These are phyloP conservation scores for Eucalyptus marginata DNA, from an alignment of 345 rosid species.

Conservation along the genomic window DNA sequence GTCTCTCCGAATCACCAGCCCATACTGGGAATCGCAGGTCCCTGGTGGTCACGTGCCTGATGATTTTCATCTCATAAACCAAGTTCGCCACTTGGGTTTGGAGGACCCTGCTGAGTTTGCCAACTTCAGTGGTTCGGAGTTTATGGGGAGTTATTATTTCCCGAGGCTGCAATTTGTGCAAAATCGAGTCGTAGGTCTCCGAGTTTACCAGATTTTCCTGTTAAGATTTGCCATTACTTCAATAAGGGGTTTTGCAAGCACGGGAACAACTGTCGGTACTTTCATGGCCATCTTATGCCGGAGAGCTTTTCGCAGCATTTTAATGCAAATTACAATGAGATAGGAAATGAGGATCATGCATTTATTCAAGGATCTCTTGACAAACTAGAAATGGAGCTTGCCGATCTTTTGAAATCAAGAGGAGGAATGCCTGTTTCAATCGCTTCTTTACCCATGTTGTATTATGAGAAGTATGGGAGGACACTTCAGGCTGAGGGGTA, in stretches of 20 bases:
- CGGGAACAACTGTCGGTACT: conserved; percentile 74
- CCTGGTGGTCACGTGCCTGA: conserved; percentile 18
- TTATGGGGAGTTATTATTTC: conserved; percentile 28
- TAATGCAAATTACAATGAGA: conserved; percentile 18
- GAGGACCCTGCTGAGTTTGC: conserved; percentile 35
- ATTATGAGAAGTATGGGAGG: conserved; percentile 74
- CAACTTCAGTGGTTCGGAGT: conserved; percentile 24
- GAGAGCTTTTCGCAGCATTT: conserved; percentile 47
- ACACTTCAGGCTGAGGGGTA: conserved; percentile 95
- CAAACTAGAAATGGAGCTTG: conserved; percentile 74
- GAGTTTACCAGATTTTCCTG: conserved; percentile 72
- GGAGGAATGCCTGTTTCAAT: conserved; percentile 89
- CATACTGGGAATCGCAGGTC: conserved; percentile 35
- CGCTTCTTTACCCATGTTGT: conserved; percentile 89
- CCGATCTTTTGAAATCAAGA: conserved; percentile 65
- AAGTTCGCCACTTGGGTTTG: conserved; percentile 35
- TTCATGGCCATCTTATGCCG: conserved; percentile 46
- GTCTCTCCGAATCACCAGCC: conserved; percentile 17
- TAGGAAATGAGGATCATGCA: conserved; percentile 45
- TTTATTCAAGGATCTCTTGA: conserved; percentile 63
- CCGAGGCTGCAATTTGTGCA: conserved; percentile 26
- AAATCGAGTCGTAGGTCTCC: conserved; percentile 62
- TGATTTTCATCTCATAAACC: conserved; percentile 17
- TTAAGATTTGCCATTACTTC: conserved; percentile 86
- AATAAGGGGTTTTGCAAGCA: conserved; percentile 85